These are phyloP conservation scores for Ophiostoma montium DNA, from an alignment of 2,329 filamentous ascomycete genomes.

Conservation along the genomic window DNA sequence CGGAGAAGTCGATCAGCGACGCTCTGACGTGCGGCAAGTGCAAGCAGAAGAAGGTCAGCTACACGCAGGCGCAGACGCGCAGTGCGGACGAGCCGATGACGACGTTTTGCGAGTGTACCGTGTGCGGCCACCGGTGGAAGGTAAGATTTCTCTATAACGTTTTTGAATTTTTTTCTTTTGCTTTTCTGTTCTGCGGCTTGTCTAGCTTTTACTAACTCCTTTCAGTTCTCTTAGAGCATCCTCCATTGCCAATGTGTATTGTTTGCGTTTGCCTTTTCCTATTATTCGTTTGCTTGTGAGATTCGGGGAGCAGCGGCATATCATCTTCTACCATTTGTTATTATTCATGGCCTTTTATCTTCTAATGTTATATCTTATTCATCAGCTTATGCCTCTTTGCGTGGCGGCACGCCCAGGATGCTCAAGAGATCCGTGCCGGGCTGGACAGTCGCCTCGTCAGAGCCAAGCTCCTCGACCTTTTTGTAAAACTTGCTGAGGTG, in stretches of 20 bases:
- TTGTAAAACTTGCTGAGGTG: constrained; percentile 82
- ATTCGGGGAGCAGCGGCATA: neutral
- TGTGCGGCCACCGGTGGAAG: constrained; percentile 60
- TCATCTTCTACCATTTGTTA: neutral
- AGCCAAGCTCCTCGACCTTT: constrained; percentile 50
- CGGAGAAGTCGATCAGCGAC: constrained; percentile 78
- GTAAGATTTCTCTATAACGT: constrained; percentile 26
- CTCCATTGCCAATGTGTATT: neutral
- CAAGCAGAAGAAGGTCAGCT: constrained; percentile 85
- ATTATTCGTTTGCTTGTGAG: neutral
- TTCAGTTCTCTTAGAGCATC: neutral
- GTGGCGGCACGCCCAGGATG: constrained; percentile 30
- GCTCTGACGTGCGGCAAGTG: constrained; percentile 85
- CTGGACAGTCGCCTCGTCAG: constrained; percentile 11
- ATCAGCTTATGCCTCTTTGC: neutral
- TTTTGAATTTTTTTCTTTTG: neutral
- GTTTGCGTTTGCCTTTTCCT: neutral
- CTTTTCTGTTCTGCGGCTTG: neutral
- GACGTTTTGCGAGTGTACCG: constrained; percentile 58
- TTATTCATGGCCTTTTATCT: neutral
- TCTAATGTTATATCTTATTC: neutral
- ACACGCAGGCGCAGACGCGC: constrained; percentile 89
- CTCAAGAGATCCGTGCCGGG: constrained; percentile 29
- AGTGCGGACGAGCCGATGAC: constrained; percentile 90
- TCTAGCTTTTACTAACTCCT: neutral